Evolutionary conservation across 176 grass and related monocot species (phyloP).

Genomic region (Rhynchospora breviuscula): DNA sequence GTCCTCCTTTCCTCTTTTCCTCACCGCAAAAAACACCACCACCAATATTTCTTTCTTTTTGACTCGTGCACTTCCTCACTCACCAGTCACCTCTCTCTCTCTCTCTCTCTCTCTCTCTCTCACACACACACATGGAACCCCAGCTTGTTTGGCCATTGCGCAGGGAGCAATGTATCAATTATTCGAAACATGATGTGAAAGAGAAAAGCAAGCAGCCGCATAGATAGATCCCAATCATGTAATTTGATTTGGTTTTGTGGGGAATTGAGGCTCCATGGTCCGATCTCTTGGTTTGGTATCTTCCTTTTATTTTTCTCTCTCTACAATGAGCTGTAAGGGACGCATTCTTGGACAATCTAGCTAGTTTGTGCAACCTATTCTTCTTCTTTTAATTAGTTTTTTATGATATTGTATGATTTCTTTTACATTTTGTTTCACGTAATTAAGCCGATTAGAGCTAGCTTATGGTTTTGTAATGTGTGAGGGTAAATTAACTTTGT

Average conservation of each 20-base stretch:
- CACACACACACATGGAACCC: not conserved
- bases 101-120: not conserved
- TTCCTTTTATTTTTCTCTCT: not conserved
- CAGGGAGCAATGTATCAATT: slow-evolving; percentile 4
- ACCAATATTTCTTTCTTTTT: not conserved
- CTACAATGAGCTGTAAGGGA: slow-evolving; percentile 11
- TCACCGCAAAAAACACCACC: not conserved
- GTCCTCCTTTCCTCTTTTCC: not conserved
- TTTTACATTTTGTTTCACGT: not conserved
- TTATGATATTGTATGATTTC: slow-evolving; percentile 13
- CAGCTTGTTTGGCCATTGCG: not conserved
- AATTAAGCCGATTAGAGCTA: slow-evolving; percentile 8
- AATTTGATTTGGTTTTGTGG: slow-evolving; percentile 7
- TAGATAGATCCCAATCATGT: slow-evolving; percentile 4
- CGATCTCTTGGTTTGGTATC: slow-evolving; percentile 6
- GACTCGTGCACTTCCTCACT: not conserved
- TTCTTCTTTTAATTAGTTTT: not conserved
- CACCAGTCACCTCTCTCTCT: not conserved
- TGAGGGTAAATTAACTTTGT: slow-evolving; percentile 6
- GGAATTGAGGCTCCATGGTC: slow-evolving; percentile 19
- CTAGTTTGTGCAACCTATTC: not conserved
- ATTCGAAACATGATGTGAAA: not conserved
- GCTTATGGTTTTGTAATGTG: slow-evolving; percentile 13
- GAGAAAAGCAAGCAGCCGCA: not conserved
- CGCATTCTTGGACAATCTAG: slow-evolving; percentile 15